phyloP scores from a whole-genome alignment of 1,139 yeast species.

The Suhomyces wounanorum region DNA sequence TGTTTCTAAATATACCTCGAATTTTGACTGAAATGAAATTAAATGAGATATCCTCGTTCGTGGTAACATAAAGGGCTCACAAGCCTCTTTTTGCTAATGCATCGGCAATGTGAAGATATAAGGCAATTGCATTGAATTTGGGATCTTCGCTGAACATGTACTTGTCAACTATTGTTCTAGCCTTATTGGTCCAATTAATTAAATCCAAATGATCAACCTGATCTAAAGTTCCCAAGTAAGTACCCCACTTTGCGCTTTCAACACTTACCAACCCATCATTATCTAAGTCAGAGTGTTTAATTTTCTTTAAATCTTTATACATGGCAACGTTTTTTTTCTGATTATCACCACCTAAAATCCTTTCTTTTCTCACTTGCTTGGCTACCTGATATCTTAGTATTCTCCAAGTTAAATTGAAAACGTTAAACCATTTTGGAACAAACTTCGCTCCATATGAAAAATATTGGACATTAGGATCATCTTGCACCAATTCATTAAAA shows the following conservation, averaged over 20 bases:
- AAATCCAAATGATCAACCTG: conserved; percentile 84
- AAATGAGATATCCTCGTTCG: no score
- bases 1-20: not conserved
- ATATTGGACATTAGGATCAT: conserved; percentile 67
- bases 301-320: conserved; percentile 23
- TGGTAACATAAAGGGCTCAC: conserved; percentile 23
- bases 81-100: conserved; percentile 65
- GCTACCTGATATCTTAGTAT: conserved; percentile 36
- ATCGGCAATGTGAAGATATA: conserved; percentile 75
- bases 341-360: conserved; percentile 17
- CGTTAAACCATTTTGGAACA: conserved; percentile 60
- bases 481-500: conserved; percentile 54
- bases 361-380: not conserved
- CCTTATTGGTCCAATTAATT: conserved; percentile 76
- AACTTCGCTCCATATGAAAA: conserved; percentile 83
- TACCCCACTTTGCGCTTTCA: conserved; percentile 79
- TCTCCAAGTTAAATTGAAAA: conserved; percentile 65
- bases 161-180: conserved; percentile 41
- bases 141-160: conserved; percentile 37
- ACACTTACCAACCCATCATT: conserved; percentile 90
- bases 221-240: conserved; percentile 73
- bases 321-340: conserved; percentile 16
- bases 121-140: conserved; percentile 68
- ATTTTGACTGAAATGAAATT: not conserved
- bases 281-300: conserved; percentile 25